These are phyloP conservation scores for Adenanthera pavonina DNA, from an alignment of 306 rosid species.

Conservation along the genomic window DNA sequence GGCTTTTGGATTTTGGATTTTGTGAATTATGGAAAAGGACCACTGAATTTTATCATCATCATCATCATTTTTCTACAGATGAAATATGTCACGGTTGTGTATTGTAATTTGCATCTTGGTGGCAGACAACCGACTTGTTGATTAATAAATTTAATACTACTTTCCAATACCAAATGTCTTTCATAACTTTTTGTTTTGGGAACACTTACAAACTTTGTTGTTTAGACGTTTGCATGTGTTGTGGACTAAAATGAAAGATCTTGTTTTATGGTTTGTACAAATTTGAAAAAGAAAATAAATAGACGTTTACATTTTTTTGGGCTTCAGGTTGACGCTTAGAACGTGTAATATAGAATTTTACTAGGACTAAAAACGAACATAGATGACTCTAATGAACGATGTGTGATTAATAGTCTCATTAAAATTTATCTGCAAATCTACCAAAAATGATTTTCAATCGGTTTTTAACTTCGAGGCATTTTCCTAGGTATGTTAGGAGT, in stretches of 20 bases:
- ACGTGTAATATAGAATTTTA: no score
- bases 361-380: no score
- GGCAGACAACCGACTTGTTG: conserved; percentile 38
- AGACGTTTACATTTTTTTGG: background rate
- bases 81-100: background rate
- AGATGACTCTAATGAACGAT: no score
- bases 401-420: background rate
- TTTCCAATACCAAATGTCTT: conserved; percentile 18
- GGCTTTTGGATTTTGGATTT: conserved; percentile 3
- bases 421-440: background rate
- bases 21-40: conserved; percentile 38
- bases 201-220: no score
- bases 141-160: conserved; percentile 33
- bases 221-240: background rate
- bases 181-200: no score
- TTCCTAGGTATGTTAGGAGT: background rate
- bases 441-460: background rate
- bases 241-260: background rate
- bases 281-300: background rate
- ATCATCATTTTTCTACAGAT: conserved; percentile 22
- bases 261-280: background rate
- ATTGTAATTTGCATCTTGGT: conserved; percentile 13
- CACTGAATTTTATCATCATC: background rate
- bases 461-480: background rate
- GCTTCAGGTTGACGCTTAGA: background rate